Base-by-base conservation (phyloP, 768 basidiomycete species). In the Filobasidium wieringae region DNA sequence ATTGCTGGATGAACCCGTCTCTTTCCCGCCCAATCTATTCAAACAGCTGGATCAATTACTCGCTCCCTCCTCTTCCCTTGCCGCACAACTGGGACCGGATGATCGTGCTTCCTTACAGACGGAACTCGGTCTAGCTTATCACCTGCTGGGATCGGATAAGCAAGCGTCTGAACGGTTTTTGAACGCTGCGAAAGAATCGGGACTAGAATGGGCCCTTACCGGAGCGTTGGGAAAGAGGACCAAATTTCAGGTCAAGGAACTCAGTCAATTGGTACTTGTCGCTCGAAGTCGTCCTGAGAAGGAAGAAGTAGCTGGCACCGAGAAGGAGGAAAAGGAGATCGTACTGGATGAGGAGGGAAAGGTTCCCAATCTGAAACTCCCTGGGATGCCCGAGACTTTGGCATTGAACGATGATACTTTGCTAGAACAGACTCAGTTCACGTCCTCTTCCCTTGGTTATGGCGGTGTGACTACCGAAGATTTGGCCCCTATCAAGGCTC, bases 401-500 rank as follows among this genome's bases (percentile, higher is more conserved):
- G 77, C 79, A 1, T 79, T 97, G 47, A 93, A 97, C 72, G 95
- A 97, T 72, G 95, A 99, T 73, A 97, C 92, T 0, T 79, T 99
- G 17, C 80, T 99, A 37, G 95, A 99, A 75, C 83, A 86, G 65
- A 97, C 93, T 0, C 81, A 86, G 67, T 99, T 88, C 72, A 90
- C 89, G 8, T 84, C 85, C 11, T 84, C 87, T 1, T 57, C 61
- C 19, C 12, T 32, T 15, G 32, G 54, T 22, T 32, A 53, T 29
- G 40, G 54, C 1, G 30, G 39, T 3, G 74, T 80, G 5, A 68
- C 78, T 6, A 56, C 55, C 27, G 43, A 47, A 14, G n/a, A n/a
- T n/a, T 47, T 47, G 43, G 43, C 43, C 12, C 43, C 43, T 5
- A 47, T 47, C 43, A 47, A 47, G 22, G 55, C 56, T 17, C 30